These are phyloP conservation scores for Hypoxylon sp. DNA, from an alignment of 2,329 filamentous ascomycete species.

Conservation along the genomic window DNA sequence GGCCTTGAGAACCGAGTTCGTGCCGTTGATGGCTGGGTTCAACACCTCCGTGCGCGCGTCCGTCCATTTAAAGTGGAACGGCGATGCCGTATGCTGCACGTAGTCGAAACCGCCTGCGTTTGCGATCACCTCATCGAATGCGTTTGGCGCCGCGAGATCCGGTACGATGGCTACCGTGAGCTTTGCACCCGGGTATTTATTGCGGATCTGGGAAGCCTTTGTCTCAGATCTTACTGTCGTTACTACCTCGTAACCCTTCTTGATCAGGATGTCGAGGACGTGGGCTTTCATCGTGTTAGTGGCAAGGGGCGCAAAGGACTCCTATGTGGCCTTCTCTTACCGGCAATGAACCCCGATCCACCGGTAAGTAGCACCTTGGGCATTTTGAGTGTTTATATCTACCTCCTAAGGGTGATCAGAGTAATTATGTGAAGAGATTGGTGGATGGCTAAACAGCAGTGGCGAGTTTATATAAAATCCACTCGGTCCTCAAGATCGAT, in stretches of 20 bases:
- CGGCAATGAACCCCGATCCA: constrained; percentile 67
- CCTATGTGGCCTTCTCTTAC: constrained; percentile 50
- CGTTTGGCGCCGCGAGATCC: constrained; percentile 79
- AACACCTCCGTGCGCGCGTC: constrained; percentile 68
- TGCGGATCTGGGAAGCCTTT: constrained; percentile 66
- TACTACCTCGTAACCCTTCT: constrained; percentile 64
- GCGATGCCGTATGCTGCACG: constrained; percentile 72
- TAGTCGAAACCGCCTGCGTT: constrained; percentile 64
- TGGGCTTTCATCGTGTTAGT: constrained; percentile 59
- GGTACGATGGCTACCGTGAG: constrained; percentile 74
- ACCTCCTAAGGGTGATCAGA: neutral
- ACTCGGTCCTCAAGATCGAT: neutral
- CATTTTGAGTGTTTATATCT: constrained; percentile 52
- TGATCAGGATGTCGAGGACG: constrained; percentile 67
- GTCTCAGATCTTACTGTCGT: constrained; percentile 68
- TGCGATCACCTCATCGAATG: constrained; percentile 75
- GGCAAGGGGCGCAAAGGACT: neutral
- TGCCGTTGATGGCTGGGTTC: constrained; percentile 70
- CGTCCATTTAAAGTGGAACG: constrained; percentile 67
- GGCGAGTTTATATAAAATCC: constrained; percentile 5
- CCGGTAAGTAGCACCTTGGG: constrained; percentile 63
- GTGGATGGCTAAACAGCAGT: neutral
- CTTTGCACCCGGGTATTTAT: constrained; percentile 61
- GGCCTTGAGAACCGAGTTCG: constrained; percentile 78
- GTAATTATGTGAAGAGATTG: neutral